These are phyloP conservation scores for Chaetomium sp. DNA, from an alignment of 2,329 filamentous ascomycete species.

Conservation along the genomic window DNA sequence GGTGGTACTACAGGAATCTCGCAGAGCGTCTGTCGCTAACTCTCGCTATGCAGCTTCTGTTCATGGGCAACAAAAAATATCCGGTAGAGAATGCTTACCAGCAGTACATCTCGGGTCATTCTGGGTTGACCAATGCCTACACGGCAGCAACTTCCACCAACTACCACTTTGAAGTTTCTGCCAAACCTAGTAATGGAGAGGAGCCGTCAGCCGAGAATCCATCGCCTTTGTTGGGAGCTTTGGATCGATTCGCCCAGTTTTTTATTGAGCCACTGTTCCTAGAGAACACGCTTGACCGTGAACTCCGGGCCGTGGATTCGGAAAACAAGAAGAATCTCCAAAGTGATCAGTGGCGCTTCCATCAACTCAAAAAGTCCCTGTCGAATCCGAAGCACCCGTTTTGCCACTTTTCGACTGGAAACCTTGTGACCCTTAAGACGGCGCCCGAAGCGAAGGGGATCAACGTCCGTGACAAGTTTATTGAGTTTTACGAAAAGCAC, in stretches of 20 bases:
- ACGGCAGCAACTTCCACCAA: constrained; percentile 91
- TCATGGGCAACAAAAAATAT: constrained; percentile 99
- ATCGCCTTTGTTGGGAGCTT: constrained; percentile 65
- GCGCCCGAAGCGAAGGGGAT: constrained; percentile 71
- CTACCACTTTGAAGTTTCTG: constrained; percentile 94
- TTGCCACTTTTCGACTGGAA: constrained; percentile 87
- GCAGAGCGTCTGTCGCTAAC: constrained; percentile 2
- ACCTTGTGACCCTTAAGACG: constrained; percentile 77
- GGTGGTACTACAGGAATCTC: not conserved
- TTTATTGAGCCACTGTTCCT: constrained; percentile 86
- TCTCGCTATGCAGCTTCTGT: constrained; percentile 54
- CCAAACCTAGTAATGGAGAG: constrained; percentile 60
- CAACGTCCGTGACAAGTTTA: constrained; percentile 84
- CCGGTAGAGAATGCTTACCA: constrained; percentile 94
- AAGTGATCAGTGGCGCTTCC: constrained; percentile 78
- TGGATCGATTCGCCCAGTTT: constrained; percentile 91
- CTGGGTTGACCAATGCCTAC: constrained; percentile 90
- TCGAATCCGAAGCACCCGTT: constrained; percentile 84
- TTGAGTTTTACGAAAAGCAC: constrained; percentile 81
- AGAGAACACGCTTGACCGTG: constrained; percentile 75
- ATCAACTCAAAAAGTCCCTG: constrained; percentile 83
- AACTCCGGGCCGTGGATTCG: constrained; percentile 83
- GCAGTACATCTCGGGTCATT: constrained; percentile 83
- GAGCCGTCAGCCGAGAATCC: constrained; percentile 50
- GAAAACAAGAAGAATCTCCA: constrained; percentile 98